Evolutionary conservation across 176 grass and related monocot genomes (phyloP).

Genomic region (Eragrostis nindensis): DNA sequence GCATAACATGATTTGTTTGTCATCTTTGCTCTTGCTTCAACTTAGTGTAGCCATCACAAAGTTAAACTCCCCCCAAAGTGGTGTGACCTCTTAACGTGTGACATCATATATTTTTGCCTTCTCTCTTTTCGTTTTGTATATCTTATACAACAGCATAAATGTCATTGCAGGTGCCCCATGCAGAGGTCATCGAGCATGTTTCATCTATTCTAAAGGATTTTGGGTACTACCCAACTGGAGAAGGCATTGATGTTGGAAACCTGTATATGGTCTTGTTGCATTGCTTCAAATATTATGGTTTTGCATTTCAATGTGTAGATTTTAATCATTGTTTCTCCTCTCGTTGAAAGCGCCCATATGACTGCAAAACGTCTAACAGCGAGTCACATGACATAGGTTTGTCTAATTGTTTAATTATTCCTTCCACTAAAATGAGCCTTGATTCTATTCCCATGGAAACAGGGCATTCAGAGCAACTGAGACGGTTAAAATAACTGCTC

Average conservation of each 20-base stretch:
- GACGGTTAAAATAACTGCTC: neutral
- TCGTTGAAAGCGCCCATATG: neutral
- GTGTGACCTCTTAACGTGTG: neutral
- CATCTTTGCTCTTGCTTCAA: neutral
- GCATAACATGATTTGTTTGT: too few species aligned
- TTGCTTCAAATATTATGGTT: neutral
- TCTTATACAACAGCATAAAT: neutral
- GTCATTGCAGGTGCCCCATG: neutral
- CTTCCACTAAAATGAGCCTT: neutral
- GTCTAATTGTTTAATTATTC: too few species aligned
- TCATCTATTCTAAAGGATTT: neutral
- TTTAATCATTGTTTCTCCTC: neutral
- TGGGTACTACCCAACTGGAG: neutral
- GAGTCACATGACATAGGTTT: neutral
- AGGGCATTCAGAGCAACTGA: conserved; percentile 1
- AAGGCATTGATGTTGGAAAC: conserved; percentile 3
- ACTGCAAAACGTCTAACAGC: neutral
- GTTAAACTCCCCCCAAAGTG: too few species aligned
- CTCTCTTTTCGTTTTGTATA: neutral
- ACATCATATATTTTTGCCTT: neutral
- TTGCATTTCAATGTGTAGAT: neutral
- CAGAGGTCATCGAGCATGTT: neutral
- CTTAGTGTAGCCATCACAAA: too few species aligned
- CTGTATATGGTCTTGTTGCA: conserved; percentile 7
- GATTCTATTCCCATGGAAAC: neutral